Evolutionary conservation across 192 early-diverging fungal genomes (phyloP), one percentile per base, ranked within the genome.

Genomic region (Coemansia sp.): DNA sequence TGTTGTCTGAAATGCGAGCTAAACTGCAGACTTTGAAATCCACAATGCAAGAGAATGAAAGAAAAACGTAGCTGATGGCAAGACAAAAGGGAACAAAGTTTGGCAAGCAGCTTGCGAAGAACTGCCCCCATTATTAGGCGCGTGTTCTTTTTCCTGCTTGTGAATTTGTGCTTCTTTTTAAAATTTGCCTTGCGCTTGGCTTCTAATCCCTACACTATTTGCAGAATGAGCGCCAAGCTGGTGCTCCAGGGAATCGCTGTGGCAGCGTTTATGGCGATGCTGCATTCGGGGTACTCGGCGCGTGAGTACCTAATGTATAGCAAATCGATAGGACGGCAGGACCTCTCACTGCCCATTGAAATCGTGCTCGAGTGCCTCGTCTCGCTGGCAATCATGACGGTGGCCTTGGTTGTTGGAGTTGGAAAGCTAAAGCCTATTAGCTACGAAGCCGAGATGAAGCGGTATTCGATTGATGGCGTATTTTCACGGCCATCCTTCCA

Each of bases 401-500:
- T 74, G 52, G 77, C 72, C 2, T 32, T 79, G 29, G 70, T 74
- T 22, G 8, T 67, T 17, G 67, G 77, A 11, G 72, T 79, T 35
- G 77, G 77, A 32, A 58, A 64, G 62, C 65, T 79, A 41, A 73
- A 68, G 68, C 72, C 72, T 1, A 65, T 79, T 50, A 79, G 77
- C 77, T 79, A 79, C 38, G 77, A 79, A 59, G 67, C 77, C 10
- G 77, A 79, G 68, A 79, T 79, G 77, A 79, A 74, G 72, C 77
- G 77, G 63, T 79, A 79, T 63, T 79, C 77, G 53, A 61, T 79
- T 32, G 72, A 79, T 35, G 77, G 77, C 51, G 57, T 79, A 25
- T 79, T 66, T 55, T 79, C 77, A 53, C 63, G 77, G 17, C 72
- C 77, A 22, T 79, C 77, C 51, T 79, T 79, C 72, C 77, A 79